phyloP scores from a whole-genome alignment of 2,329 filamentous ascomycete genomes.

The Pezicula radicicola region DNA sequence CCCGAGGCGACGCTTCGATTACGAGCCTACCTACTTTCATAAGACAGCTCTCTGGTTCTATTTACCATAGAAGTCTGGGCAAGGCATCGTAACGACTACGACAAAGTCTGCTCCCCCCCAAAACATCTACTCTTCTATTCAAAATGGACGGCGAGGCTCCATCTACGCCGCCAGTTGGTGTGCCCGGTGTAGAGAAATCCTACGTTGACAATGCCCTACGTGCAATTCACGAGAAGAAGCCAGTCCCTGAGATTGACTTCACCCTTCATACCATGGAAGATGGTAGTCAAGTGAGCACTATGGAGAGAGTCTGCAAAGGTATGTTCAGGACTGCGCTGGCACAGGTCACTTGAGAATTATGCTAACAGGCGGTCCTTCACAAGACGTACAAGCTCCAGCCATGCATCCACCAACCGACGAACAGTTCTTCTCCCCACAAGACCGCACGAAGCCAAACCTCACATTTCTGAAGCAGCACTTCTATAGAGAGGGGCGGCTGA shows the following conservation, averaged over 20 bases:
- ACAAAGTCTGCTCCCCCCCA: neutral
- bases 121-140: neutral
- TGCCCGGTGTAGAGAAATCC: conserved; percentile 16
- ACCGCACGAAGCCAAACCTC: conserved; percentile 85
- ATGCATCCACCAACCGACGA: conserved; percentile 90
- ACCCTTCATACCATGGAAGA: conserved; percentile 98
- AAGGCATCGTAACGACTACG: no score
- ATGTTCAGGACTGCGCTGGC: conserved; percentile 24
- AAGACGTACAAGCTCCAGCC: conserved; percentile 96
- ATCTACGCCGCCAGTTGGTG: conserved; percentile 8
- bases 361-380: conserved; percentile 24
- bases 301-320: conserved; percentile 99
- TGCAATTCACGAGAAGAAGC: conserved; percentile 92
- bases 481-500: conserved; percentile 94
- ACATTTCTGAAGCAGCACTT: conserved; percentile 97
- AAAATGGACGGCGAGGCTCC: conserved; percentile 26
- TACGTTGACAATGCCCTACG: conserved; percentile 87
- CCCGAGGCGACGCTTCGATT: neutral
- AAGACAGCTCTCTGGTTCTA: neutral
- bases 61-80: no score
- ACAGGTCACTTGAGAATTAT: neutral
- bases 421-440: conserved; percentile 87
- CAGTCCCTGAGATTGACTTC: conserved; percentile 96
- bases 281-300: conserved; percentile 88
- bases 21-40: neutral